A percentile compares a stretch with the other conserved stretches of the same genome.
Conservation (phyloP, 2,329 filamentous ascomycete species). For the Pyrenophora seminiperda region DNA sequence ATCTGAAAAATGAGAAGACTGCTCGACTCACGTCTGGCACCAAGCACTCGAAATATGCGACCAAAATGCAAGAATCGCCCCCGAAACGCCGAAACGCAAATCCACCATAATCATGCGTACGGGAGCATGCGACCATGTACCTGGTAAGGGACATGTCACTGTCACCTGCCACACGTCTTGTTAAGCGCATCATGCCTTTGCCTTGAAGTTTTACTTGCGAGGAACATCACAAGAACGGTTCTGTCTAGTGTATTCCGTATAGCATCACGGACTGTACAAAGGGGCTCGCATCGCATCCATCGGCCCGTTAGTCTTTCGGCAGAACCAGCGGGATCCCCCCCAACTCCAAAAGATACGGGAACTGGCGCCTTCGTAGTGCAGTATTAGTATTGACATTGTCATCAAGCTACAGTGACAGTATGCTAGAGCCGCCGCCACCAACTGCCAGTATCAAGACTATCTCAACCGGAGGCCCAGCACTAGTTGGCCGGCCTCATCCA, state of each 20-base stretch:
- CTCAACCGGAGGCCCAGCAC: not conserved
- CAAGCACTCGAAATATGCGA: conserved; percentile 1
- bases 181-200: conserved; percentile 16
- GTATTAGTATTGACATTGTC: not conserved
- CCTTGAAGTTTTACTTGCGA: conserved; percentile 13
- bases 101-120: conserved; percentile 20
- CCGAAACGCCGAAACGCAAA: conserved; percentile 27
- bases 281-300: too few relatives aligned
- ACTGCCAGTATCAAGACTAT: not conserved
- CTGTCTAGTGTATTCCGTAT: not conserved
- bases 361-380: too few relatives aligned
- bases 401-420: not conserved
- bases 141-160: conserved; percentile 25
- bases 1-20: conserved; percentile 21
- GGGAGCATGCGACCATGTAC: conserved; percentile 23
- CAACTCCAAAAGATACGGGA: too few relatives aligned
- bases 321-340: too few relatives aligned
- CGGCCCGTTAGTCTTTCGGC: too few relatives aligned
- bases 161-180: conserved; percentile 16
- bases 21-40: conserved; percentile 21
- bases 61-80: conserved; percentile 17
- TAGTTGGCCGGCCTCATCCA: not conserved
- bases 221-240: not conserved
- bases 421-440: not conserved
- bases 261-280: too few relatives aligned